These are phyloP conservation scores for Linnemannia schmuckeri DNA, from an alignment of 192 early-diverging fungal genomes.

Conservation along the genomic window DNA sequence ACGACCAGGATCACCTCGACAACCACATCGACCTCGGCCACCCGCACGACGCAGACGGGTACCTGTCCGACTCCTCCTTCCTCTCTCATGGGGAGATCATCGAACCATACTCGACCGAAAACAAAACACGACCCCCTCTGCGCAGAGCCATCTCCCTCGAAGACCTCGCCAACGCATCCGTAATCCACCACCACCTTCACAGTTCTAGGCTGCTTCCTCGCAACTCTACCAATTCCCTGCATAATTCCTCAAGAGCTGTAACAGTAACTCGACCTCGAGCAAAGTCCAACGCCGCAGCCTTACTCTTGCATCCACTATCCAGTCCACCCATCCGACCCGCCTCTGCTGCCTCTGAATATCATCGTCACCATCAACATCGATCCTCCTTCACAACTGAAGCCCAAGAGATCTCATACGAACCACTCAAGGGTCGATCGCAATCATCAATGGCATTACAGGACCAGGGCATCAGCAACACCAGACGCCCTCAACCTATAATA, in stretches of 20 bases:
- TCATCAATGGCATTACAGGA: not conserved
- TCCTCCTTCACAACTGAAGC: not conserved
- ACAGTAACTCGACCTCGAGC: not conserved
- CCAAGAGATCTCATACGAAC: constrained; percentile 3
- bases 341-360: constrained; percentile 28
- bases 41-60: constrained; percentile 37
- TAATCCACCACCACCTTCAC: constrained; percentile 29
- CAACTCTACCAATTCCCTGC: not conserved
- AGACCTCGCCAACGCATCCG: constrained; percentile 20
- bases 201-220: constrained; percentile 7
- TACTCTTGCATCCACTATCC: not conserved
- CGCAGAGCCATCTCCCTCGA: constrained; percentile 52
- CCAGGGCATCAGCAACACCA: not conserved
- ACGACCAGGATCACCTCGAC: constrained; percentile 9
- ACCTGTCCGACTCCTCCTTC: constrained; percentile 44
- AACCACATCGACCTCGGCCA: not conserved
- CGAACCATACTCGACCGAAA: constrained; percentile 16
- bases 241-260: not conserved
- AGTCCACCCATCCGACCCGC: constrained; percentile 10
- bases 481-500: not conserved
- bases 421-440: constrained; percentile 20
- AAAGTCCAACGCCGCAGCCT: not conserved
- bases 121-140: constrained; percentile 16
- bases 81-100: constrained; percentile 35
- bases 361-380: constrained; percentile 8